phyloP scores from a whole-genome alignment of 1,284 basidiomycete genomes.

The Ceraceosorus bombacis region DNA sequence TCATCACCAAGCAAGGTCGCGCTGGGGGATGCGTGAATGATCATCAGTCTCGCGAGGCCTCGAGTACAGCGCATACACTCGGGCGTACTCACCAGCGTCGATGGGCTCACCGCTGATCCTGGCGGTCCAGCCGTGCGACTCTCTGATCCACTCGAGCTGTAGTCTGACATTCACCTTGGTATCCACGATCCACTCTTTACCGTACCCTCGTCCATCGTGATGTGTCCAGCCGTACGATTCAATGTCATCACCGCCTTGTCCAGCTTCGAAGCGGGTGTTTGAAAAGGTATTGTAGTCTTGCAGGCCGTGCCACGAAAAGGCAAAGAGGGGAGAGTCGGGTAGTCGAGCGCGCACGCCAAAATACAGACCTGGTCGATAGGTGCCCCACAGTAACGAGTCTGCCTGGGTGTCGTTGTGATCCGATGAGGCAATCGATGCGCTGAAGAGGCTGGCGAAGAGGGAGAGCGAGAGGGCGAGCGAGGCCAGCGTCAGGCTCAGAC shows the following conservation, averaged over 20 bases:
- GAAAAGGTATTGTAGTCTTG: constrained; percentile 27
- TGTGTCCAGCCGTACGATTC: constrained; percentile 76
- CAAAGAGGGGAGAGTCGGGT: constrained; percentile 79
- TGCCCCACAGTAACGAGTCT: constrained; percentile 70
- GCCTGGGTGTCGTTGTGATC: too few species aligned
- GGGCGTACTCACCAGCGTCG: constrained; percentile 54
- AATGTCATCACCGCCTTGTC: constrained; percentile 75
- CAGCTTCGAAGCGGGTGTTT: constrained; percentile 63
- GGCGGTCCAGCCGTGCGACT: constrained; percentile 69
- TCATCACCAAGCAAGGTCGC: background rate
- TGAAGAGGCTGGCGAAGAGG: too few species aligned
- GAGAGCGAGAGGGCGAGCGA: too few species aligned
- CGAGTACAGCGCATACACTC: background rate
- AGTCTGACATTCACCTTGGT: constrained; percentile 66
- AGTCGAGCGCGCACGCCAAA: constrained; percentile 78
- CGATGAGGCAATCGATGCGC: too few species aligned
- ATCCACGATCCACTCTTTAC: constrained; percentile 75
- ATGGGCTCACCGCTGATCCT: constrained; percentile 76
- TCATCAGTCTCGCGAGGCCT: too few species aligned
- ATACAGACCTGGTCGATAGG: constrained; percentile 83
- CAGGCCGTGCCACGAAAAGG: constrained; percentile 67
- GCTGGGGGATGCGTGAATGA: too few species aligned
- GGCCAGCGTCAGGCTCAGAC: too few species aligned
- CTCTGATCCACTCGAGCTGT: constrained; percentile 14
- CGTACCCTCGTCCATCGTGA: constrained; percentile 76